Evolutionary conservation across 2,329 filamentous ascomycete species (phyloP).

Genomic region (Beauveria scarabaeidicola): DNA sequence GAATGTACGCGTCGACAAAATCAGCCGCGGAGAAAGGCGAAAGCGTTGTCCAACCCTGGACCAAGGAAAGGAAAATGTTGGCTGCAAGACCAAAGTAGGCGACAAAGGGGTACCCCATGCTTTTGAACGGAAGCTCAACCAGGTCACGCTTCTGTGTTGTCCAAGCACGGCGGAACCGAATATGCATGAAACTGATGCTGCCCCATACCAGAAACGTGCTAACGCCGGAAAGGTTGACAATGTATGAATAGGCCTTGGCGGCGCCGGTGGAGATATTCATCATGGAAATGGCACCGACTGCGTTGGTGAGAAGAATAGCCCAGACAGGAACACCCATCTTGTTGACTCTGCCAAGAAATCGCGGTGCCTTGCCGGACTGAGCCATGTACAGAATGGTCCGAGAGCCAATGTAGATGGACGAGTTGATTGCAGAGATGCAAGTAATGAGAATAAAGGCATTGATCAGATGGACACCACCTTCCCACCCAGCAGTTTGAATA

Average conservation of each 20-base stretch:
- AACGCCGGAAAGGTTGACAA: slow-evolving; percentile 62
- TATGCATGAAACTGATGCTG: slow-evolving; percentile 60
- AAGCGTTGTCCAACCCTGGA: slow-evolving; percentile 54
- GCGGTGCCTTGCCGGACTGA: slow-evolving; percentile 61
- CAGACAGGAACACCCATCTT: slow-evolving; percentile 51
- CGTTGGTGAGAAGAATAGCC: slow-evolving; percentile 60
- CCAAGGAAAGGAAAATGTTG: slow-evolving; percentile 50
- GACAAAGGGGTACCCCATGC: slow-evolving; percentile 47
- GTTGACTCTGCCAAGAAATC: slow-evolving; percentile 60
- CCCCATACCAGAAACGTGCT: slow-evolving; percentile 67
- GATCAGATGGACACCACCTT: slow-evolving; percentile 65
- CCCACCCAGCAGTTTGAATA: slow-evolving; percentile 65
- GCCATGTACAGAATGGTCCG: slow-evolving; percentile 71
- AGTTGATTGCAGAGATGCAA: slow-evolving; percentile 64
- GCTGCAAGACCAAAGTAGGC: slow-evolving; percentile 50
- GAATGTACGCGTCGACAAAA: slow-evolving; percentile 57
- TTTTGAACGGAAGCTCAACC: slow-evolving; percentile 47
- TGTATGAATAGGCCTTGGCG: slow-evolving; percentile 56
- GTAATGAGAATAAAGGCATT: slow-evolving; percentile 71
- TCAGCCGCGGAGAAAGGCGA: slow-evolving; percentile 47
- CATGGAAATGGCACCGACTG: slow-evolving; percentile 63
- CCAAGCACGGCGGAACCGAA: slow-evolving; percentile 62
- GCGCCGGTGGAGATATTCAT: slow-evolving; percentile 65
- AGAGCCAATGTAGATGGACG: slow-evolving; percentile 68
- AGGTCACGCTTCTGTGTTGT: slow-evolving; percentile 45